These are phyloP conservation scores for Elongisporangium prolatum DNA, from an alignment of 352 stramenopile genomes.

Conservation along the genomic window DNA sequence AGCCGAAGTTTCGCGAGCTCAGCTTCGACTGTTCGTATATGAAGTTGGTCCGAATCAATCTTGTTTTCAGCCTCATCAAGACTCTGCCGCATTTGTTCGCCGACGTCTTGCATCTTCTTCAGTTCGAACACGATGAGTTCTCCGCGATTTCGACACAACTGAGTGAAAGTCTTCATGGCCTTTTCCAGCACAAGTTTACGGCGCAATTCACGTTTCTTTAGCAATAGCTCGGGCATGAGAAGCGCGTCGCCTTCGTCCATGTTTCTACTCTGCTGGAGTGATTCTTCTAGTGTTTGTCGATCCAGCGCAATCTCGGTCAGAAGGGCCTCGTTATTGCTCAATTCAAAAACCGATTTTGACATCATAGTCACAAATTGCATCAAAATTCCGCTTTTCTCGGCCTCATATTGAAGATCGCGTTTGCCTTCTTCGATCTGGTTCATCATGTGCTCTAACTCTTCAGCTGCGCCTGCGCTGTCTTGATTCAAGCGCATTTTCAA, in stretches of 20 bases:
- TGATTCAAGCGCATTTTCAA: conserved; percentile 70
- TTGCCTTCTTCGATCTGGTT: conserved; percentile 65
- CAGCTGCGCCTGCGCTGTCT: conserved; percentile 52
- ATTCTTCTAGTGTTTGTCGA: conserved; percentile 4
- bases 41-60: conserved; percentile 63
- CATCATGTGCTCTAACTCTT: conserved; percentile 65
- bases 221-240: conserved; percentile 51
- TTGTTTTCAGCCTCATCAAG: conserved; percentile 66
- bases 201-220: conserved; percentile 67
- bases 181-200: conserved; percentile 73
- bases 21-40: conserved; percentile 56
- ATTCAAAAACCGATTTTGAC: conserved; percentile 42
- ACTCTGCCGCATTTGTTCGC: conserved; percentile 41
- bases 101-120: conserved; percentile 36
- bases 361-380: conserved; percentile 50
- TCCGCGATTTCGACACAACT: conserved; percentile 52
- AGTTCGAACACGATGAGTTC: conserved; percentile 59
- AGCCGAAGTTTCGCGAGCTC: conserved; percentile 62
- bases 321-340: conserved; percentile 46
- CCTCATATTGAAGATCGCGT: conserved; percentile 56
- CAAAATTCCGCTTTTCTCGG: conserved; percentile 41
- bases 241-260: conserved; percentile 17
- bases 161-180: conserved; percentile 61
- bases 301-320: conserved; percentile 28
- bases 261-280: conserved; percentile 8